Base-by-base conservation (phyloP, 345 rosid genomes). In the Camelina sativa region DNA sequence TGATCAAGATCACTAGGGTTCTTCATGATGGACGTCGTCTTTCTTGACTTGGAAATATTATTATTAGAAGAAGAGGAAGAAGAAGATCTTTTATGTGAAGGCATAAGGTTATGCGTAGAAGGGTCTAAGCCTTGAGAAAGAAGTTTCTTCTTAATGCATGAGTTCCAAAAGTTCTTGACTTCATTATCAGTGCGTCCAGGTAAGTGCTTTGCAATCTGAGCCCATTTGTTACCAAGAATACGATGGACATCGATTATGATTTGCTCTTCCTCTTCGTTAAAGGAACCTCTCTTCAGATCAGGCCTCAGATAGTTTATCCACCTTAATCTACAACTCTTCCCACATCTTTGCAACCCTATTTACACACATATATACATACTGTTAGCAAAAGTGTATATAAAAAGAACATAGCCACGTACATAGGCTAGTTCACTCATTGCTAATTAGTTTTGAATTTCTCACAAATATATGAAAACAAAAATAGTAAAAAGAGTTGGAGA, bases 161-260 rank as follows among this genome's bases (percentile, higher is more conserved):
- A 89, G 78, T 89, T 89, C 95, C 95, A 89, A 75, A 83, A 89
- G 67, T 89, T 89, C 79, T 87, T 87, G 65, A 89, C 90, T 74
- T 89, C 95, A 35, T 89, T 89, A 72, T 89, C 95, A 10, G 95
- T 89, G 59, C 95, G 84, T 57, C 95, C 95, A 0, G 95, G 95
- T 0, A 89, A 79, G 63, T 89, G 95, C 78, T 89, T 89, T 13
- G 83, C 83, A 58, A 80, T 80, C 22, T 80, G 83, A 70, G 83
- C 80, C 83, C 83, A 80, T 71, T 76, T 80, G 82, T 86, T 86
- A 77, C 90, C 90, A 40, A 86, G 73, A 68, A 86, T 86, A 60
- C 90, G 84, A 72, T 86, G 90, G 8, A 79, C 84, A 56, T 86
- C 88, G 46, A 86, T 84, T 34, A 86, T 86, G 6, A 82, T 81